A percentile compares a stretch with the other conserved stretches of the same genome.
These are phyloP conservation scores for Datura wrightii DNA, from an alignment of 257 asterid genomes.

Conservation along the genomic window DNA sequence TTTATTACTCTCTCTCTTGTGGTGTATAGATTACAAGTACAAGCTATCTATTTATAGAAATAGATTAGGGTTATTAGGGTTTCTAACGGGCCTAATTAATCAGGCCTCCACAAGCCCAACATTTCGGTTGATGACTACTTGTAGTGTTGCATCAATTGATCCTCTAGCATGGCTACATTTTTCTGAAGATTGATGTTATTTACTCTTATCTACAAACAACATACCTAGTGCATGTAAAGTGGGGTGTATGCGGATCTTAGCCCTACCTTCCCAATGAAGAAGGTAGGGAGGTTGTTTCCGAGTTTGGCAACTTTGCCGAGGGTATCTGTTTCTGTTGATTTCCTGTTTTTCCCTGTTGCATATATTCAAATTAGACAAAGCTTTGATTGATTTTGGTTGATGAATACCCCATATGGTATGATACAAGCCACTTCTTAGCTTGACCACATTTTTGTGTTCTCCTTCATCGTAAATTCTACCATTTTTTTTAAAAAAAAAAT, in stretches of 20 bases:
- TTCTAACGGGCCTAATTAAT: no score
- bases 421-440: slow-evolving; percentile 19
- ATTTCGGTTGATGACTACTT: slow-evolving; percentile 8
- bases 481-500: not conserved
- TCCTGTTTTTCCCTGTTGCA: slow-evolving; percentile 36
- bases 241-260: not conserved
- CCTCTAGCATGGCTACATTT: not conserved
- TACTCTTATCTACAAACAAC: not conserved
- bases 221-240: no score
- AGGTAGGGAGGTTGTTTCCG: no score
- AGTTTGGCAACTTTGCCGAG: slow-evolving; percentile 27
- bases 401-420: not conserved
- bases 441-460: slow-evolving; percentile 36
- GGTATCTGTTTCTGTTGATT: not conserved
- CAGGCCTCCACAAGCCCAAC: no score
- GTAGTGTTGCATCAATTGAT: not conserved
- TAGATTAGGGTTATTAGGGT: no score
- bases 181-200: not conserved
- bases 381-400: not conserved
- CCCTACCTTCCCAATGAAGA: not conserved
- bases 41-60: no score
- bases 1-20: no score
- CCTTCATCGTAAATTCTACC: not conserved
- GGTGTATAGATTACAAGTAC: no score
- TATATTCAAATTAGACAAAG: slow-evolving; percentile 17